Base-by-base conservation (phyloP, 2,329 filamentous ascomycete genomes). In the Verticillium zaregamsianum region DNA sequence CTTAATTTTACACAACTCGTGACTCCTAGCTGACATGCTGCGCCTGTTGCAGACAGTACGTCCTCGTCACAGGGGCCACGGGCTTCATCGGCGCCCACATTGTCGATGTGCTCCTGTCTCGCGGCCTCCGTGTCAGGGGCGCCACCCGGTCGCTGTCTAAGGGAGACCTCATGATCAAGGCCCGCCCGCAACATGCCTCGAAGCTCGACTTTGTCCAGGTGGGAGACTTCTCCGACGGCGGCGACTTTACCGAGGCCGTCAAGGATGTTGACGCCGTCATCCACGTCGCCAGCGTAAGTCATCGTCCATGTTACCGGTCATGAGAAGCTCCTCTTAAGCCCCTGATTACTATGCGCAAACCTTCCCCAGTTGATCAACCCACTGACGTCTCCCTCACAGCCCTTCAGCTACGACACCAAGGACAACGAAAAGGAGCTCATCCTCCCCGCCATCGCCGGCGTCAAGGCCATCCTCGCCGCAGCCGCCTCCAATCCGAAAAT, bases 351-450 rank as follows among this genome's bases (percentile, higher is more conserved):
- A n/a, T 15, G 4, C 2, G 14, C 1, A 17, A 4, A 9, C n/a
- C 11, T 25, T 11, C 17, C 12, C 59, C 4, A 28, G n/a, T 6
- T 6, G 28, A 28, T 28, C 3, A 28, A 28, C 5, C 7, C 28
- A 23, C 12, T n/a, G 33, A 45, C 23, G 12, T 5, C 2, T 14
- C 45, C 14, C 45, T 9, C n/a, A 23, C 32, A 79, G 77, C 79
- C 78, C 1, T 77, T 80, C 60, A 79, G 74, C 2, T 80, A 80
- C 61, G 67, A 76, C 55, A 75, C 74, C 2, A 74, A 68, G 17
- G 69, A 81, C 63, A 80, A 80, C 60, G 78, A 81, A 61, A 73
- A 77, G 40, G 77, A 80, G 52, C 70, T 82, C 0, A 71, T 82
- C 3, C 61, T 73, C 4, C 80, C 80, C 0, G 79, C 80, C 2